Evolutionary conservation across 2,329 filamentous ascomycete genomes (phyloP), one percentile per base, ranked within the genome.

Genomic region (Colletotrichum scovillei): DNA sequence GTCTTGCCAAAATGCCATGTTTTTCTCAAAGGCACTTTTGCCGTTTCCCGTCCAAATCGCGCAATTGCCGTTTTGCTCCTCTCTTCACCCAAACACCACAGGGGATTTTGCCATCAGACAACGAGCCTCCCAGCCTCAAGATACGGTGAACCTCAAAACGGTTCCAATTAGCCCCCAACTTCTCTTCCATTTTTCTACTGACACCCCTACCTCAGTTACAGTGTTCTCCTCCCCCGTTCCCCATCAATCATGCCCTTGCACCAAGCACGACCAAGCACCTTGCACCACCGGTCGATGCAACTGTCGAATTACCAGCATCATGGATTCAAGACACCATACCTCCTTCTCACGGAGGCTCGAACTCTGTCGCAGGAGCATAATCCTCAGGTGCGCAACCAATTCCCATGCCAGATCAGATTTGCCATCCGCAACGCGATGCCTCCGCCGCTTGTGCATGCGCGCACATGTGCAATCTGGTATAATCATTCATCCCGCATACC

Each of bases 1-100:
- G 35, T 26, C 5, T 63, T 32, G 58, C 42, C 38, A 32, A 64
- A 70, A 70, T 73, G 55, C 70, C 70, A 73, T 73, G 59, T 73
- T 70, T 73, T 60, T 26, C 67, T 57, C 55, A 19, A n/a, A 70
- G 58, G 70, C 66, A 63, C 46, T 70, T 73, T 49, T 49, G 30
- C 53, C 67, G 24, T 56, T 67, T 69, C 60, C 60, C 60, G 67
- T 49, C 42, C 42, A 49, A 49, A n/a, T 49, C 19, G 52, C 52
- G 55, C 19, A 55, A 32, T 52, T 46, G n/a, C 53, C 32, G 19
- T 58, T 35, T 49, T 22, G 24, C 63, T 65, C 46, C 49, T 49
- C 46, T 63, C 46, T 63, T 32, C 28, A 22, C 42, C 42, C 12
- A 46, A 53, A 52, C 28, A 22, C 19, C 42, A 49, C 16, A 8